Percentiles rank a stretch among this genome's conserved stretches.
Conservation (phyloP, 2,329 filamentous ascomycete genomes). For the Lanzia echinophila region DNA sequence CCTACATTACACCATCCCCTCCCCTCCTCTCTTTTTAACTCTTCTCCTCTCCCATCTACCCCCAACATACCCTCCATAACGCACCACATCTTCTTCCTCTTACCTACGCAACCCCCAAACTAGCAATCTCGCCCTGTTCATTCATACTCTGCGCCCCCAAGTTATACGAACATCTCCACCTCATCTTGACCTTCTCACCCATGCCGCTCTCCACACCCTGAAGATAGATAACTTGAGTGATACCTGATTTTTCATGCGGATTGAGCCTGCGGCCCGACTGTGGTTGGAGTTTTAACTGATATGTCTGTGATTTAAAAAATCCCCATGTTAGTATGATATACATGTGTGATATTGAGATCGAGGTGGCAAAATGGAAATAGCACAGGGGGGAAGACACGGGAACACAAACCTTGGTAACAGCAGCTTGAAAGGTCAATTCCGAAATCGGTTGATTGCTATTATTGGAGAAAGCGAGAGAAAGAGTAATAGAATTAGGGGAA, state of each 20-base stretch:
- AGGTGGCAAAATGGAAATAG: not conserved
- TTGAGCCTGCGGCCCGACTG: constrained; percentile 74
- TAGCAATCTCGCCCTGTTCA: constrained; percentile 79
- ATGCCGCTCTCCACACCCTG: constrained; percentile 63
- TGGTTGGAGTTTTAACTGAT: too few species aligned
- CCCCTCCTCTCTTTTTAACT: not conserved
- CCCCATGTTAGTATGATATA: constrained; percentile 13
- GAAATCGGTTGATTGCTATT: constrained; percentile 62
- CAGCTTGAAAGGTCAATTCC: constrained; percentile 84
- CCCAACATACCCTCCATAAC: not conserved
- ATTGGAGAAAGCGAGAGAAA: constrained; percentile 81
- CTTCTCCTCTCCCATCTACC: not conserved
- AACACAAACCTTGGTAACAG: constrained; percentile 75
- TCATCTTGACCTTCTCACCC: constrained; percentile 76
- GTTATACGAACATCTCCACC: constrained; percentile 81
- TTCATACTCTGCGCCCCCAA: constrained; percentile 59
- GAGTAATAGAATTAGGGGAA: constrained; percentile 46
- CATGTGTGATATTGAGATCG: not conserved
- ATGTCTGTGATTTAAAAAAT: too few species aligned
- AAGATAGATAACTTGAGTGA: constrained; percentile 75
- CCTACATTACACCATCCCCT: too few species aligned
- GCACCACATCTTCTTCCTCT: not conserved
- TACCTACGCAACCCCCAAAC: constrained; percentile 47
- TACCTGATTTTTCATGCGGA: constrained; percentile 62
- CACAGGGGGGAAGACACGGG: not conserved